Evolutionary conservation across 2,329 filamentous ascomycete genomes (phyloP), one percentile per base, ranked within the genome.

Genomic region (Sporothrix luriei): DNA sequence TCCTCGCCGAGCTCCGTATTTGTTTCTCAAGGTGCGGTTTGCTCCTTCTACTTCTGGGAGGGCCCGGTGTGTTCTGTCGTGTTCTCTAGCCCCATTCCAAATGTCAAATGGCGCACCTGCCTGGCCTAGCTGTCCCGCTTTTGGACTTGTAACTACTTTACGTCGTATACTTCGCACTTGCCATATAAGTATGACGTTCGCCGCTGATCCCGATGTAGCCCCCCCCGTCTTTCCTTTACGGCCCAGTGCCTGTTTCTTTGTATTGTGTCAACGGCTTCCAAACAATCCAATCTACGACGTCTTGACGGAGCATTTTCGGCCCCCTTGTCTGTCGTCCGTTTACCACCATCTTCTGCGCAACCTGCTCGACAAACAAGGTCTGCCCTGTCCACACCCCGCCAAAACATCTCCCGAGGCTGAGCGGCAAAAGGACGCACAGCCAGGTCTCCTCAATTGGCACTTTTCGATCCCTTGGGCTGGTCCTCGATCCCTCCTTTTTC

Each of bases 111-210:
- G 57, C 43, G 38, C 21, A 38, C 38, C 57, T 62, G 57, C 57
- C 57, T 46, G 57, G n/a, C 38, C 38, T 62, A 62, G 57, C 38
- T 46, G 29, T 40, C 54, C 29, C 54, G 54, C 51, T 54, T 21
- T 26, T 52, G n/a, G 14, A 26, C 52, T 59, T 21, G 29, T 59
- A 19, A n/a, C n/a, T n/a, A n/a, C n/a, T n/a, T 29, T 59, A 40
- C 55, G 51, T 40, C n/a, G 21, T 49, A 21, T 29, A 26, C 33
- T 16, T 55, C 21, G 49, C 51, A 46, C 33, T 54, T 55, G n/a
- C 49, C n/a, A 55, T 55, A 43, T 46, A 54, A 29, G 64, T 55
- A 67, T 67, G 65, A 67, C 65, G 65, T 67, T 48, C 33, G n/a
- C 51, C 51, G 51, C 65, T 48, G 65, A 67, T 57, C 65, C 51